phyloP scores from a whole-genome alignment of 352 stramenopile genomes.

The Phytopythium montanum region DNA sequence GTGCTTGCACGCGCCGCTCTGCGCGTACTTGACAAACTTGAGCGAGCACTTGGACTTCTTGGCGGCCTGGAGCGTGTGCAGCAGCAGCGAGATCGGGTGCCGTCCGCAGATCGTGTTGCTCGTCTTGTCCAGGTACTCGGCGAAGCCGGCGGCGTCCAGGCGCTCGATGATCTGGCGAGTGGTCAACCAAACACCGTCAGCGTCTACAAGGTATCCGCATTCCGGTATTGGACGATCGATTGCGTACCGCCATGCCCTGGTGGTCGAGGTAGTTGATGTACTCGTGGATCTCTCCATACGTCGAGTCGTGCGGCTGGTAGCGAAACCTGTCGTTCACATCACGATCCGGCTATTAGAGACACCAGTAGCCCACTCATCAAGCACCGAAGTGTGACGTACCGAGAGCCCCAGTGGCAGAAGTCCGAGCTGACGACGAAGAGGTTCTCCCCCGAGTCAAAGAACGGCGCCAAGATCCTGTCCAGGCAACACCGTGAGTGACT shows the following conservation, averaged over 20 bases:
- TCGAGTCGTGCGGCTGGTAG: constrained; percentile 85
- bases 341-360: not conserved
- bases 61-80: constrained; percentile 55
- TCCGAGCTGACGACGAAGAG: constrained; percentile 96
- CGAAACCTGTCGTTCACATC: constrained; percentile 55
- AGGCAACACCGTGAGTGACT: not conserved
- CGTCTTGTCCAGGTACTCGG: constrained; percentile 93
- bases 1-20: constrained; percentile 86
- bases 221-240: not conserved
- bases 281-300: constrained; percentile 91
- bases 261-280: constrained; percentile 95
- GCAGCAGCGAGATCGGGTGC: constrained; percentile 90
- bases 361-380: not conserved
- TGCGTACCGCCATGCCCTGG: constrained; percentile 69
- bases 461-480: constrained; percentile 85
- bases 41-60: constrained; percentile 68
- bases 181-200: not conserved
- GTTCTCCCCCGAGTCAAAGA: constrained; percentile 90
- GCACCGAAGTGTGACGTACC: constrained; percentile 25
- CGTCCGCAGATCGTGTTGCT: constrained; percentile 97
- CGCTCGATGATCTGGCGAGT: constrained; percentile 85
- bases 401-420: constrained; percentile 96
- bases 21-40: constrained; percentile 93
- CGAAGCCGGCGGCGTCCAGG: constrained; percentile 90
- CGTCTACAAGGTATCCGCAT: too few relatives aligned